Conservation (phyloP, 176 grass and related monocot species). For the Canna indica region DNA sequence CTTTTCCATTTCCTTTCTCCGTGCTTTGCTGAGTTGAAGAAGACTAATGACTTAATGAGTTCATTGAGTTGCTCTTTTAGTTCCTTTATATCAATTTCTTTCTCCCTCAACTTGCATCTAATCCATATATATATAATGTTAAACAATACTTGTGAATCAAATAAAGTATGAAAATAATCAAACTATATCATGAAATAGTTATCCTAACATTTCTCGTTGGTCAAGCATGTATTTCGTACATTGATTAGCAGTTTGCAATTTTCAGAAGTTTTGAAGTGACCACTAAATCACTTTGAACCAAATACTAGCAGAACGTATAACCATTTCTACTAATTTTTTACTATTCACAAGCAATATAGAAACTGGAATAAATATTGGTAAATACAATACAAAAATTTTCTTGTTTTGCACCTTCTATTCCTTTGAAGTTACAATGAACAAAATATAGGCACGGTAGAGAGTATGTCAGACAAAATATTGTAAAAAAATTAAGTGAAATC, state of each 20-base stretch:
- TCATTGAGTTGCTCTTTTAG: conserved; percentile 93
- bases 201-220: too few species aligned
- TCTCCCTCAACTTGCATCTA: conserved; percentile 77
- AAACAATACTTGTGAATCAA: not conserved
- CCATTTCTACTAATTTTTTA: not conserved
- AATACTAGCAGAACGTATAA: not conserved
- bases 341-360: not conserved
- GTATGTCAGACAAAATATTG: too few species aligned
- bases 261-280: not conserved
- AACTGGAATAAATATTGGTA: too few species aligned
- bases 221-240: not conserved
- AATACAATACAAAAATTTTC: not conserved
- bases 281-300: not conserved
- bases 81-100: conserved; percentile 77
- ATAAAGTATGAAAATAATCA: not conserved
- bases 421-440: not conserved
- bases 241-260: not conserved
- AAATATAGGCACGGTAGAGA: not conserved
- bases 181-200: not conserved
- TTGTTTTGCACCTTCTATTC: not conserved
- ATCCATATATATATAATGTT: conserved; percentile 15
- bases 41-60: conserved; percentile 66
- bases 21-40: conserved; percentile 69
- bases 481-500: not conserved
- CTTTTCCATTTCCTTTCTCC: conserved; percentile 78